A percentile compares a stretch with the other conserved stretches of the same genome.
These are phyloP conservation scores for Colletotrichum sp. DNA, from an alignment of 2,329 filamentous ascomycete species.

Conservation along the genomic window DNA sequence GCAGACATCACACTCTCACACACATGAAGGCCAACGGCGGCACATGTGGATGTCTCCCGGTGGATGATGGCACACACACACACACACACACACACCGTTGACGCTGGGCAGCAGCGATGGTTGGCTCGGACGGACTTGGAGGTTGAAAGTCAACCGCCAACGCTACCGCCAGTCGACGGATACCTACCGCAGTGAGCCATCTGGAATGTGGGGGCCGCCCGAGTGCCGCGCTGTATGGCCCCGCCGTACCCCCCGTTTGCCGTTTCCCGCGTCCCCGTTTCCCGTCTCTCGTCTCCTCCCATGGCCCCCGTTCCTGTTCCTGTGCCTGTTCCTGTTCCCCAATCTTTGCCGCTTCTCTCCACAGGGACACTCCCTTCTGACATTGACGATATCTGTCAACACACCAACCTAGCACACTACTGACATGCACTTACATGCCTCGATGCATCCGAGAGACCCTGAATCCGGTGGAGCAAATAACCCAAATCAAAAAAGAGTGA, in stretches of 20 bases:
- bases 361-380: not conserved
- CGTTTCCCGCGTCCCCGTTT: not conserved
- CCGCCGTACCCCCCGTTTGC: not conserved
- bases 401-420: not conserved
- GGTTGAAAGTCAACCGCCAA: not conserved
- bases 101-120: not conserved
- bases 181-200: not conserved
- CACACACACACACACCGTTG: not conserved
- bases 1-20: not conserved
- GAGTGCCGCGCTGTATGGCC: not conserved
- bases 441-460: not conserved
- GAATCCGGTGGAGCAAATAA: not conserved
- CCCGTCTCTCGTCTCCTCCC: not conserved
- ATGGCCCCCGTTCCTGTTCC: not conserved
- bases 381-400: not conserved
- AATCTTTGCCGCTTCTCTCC: not conserved
- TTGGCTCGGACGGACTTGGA: not conserved
- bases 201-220: not conserved
- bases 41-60: too few species aligned
- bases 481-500: not conserved
- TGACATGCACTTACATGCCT: not conserved
- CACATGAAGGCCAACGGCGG: not conserved
- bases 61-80: too few species aligned
- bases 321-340: not conserved
- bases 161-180: not conserved